These are phyloP conservation scores for Aspergillus heteromorphus DNA, from an alignment of 495 filamentous ascomycete genomes.

Conservation along the genomic window DNA sequence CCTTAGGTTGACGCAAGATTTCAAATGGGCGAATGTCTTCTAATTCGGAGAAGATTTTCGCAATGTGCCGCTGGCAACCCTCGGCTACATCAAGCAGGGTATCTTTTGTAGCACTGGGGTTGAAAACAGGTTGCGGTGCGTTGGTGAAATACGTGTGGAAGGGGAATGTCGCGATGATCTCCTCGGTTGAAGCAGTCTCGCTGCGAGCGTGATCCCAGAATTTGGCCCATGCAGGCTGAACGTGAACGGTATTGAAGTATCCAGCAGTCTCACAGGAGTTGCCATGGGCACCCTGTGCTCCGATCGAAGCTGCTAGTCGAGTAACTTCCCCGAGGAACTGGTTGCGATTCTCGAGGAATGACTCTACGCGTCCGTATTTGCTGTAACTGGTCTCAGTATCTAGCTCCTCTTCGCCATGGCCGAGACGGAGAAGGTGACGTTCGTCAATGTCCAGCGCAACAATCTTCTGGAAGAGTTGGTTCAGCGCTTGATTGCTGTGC, in stretches of 20 bases:
- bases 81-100: conserved; percentile 67
- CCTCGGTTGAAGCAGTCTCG: conserved; percentile 47
- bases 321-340: conserved; percentile 79
- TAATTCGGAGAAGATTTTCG: conserved; percentile 86
- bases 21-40: conserved; percentile 95
- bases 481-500: conserved; percentile 95
- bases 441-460: conserved; percentile 91
- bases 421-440: conserved; percentile 85
- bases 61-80: conserved; percentile 87
- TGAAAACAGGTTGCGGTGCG: conserved; percentile 81
- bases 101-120: conserved; percentile 56
- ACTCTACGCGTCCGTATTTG: conserved; percentile 93
- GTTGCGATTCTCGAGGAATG: conserved; percentile 84
- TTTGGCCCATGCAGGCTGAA: conserved; percentile 81
- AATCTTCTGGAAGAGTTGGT: conserved; percentile 99
- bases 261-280: conserved; percentile 94
- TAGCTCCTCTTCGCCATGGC: conserved; percentile 91
- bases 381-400: conserved; percentile 83
- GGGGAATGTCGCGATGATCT: conserved; percentile 74
- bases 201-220: conserved; percentile 61
- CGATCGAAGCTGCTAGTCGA: conserved; percentile 74
- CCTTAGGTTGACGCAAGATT: conserved; percentile 77
- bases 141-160: conserved; percentile 87
- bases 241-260: conserved; percentile 91
- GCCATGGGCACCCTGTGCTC: conserved; percentile 84